Base-by-base conservation (phyloP, 2,329 filamentous ascomycete species). In the Beauveria sp. region DNA sequence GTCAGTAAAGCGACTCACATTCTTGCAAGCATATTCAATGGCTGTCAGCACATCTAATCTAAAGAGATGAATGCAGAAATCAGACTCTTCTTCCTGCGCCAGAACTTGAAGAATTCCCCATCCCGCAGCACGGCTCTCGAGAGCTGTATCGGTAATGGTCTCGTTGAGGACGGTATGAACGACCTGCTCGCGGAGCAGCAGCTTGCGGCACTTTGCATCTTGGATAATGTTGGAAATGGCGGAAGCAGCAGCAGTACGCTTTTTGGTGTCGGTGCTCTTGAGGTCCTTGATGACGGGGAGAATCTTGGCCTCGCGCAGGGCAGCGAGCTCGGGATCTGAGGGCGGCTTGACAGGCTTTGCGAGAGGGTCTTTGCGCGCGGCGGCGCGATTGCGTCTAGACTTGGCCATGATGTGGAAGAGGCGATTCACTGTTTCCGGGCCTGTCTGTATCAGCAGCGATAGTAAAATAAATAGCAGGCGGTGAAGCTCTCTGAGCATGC, bases 11-110 rank as follows among this genome's bases (percentile, higher is more conserved):
- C 8, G 20, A 70, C 78, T 70, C 69, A 86, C 82, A 63, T 77
- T 77, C 57, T 77, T 77, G 55, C 79, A 73, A 16, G 84, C 84
- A 69, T 81, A 80, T 61, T 83, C 79, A 62, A 88, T 78, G 22
- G 85, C 83, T 30, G 82, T 84, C 62, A 89, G 67, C 16, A 87
- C 72, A 69, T 88, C 85, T 30, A 82, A 75, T 48, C 86, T 76
- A 67, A 81, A 88, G 61, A 89, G 70, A 66, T 89, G 85, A 22
- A 89, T 75, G 64, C 84, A 86, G 62, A 89, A 88, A 67, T 88
- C 86, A 14, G 81, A 76, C 66, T 87, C 85, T 70, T 89, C 86
- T 67, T 87, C 82, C 64, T 82, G 76, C 2, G 81, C 82, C 58
- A 89, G 76, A 47, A 84, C 79, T 64, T 81, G 79, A 57, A 89